phyloP scores from a whole-genome alignment of 2,329 filamentous ascomycete genomes.

The Westerdykella aurantiaca region DNA sequence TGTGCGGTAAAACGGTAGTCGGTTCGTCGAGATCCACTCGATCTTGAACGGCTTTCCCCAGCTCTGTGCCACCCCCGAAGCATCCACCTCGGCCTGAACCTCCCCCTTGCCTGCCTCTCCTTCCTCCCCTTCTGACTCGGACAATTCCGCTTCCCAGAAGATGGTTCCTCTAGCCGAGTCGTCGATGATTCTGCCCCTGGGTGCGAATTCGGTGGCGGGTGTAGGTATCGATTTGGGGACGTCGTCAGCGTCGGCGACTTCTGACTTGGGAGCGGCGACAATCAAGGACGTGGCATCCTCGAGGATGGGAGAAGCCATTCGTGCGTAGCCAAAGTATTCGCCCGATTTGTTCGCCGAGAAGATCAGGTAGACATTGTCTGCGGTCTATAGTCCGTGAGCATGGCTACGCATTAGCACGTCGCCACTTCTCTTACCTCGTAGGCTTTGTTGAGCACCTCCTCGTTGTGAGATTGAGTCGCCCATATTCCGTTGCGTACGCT shows the following conservation, averaged over 20 bases:
- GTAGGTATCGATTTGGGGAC: constrained; percentile 75
- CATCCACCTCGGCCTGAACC: constrained; percentile 36
- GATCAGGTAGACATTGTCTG: constrained; percentile 81
- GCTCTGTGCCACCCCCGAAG: constrained; percentile 48
- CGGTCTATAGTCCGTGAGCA: constrained; percentile 48
- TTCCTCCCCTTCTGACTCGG: constrained; percentile 50
- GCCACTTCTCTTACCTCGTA: constrained; percentile 59
- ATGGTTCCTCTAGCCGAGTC: constrained; percentile 92
- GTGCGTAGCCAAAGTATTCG: constrained; percentile 92
- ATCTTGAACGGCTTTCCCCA: constrained; percentile 91
- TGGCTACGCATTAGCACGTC: background rate
- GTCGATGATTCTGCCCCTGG: constrained; percentile 81
- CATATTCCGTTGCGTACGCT: constrained; percentile 85
- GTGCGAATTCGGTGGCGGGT: constrained; percentile 68
- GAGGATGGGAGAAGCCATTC: constrained; percentile 80
- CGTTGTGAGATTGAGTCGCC: constrained; percentile 94
- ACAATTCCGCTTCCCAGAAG: constrained; percentile 82
- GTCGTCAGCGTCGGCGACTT: constrained; percentile 53
- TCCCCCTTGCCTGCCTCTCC: constrained; percentile 38
- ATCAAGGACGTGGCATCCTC: constrained; percentile 54
- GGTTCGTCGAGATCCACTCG: constrained; percentile 79
- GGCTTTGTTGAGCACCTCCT: constrained; percentile 73
- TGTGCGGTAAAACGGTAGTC: constrained; percentile 83
- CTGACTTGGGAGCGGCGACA: constrained; percentile 56
- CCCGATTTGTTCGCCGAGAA: constrained; percentile 98